phyloP scores from a whole-genome alignment of 2,329 filamentous ascomycete species.

The Penicillium frequentans region DNA sequence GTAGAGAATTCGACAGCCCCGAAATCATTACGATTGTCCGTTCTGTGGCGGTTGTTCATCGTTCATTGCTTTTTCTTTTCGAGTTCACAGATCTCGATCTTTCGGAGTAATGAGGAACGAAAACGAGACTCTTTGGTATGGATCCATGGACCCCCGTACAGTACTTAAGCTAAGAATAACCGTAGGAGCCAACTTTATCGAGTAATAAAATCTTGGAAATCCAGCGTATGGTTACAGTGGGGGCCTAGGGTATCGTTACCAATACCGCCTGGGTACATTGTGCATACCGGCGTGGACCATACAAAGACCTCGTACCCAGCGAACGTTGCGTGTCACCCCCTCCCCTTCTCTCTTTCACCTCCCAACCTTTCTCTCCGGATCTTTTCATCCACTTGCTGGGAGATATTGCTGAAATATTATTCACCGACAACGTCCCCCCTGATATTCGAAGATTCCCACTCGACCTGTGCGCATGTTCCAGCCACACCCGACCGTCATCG shows the following conservation, averaged over 20 bases:
- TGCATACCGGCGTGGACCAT: conserved; percentile 5
- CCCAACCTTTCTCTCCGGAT: neutral
- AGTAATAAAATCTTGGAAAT: neutral
- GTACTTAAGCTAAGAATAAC: neutral
- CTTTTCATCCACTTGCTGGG: neutral
- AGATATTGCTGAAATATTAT: neutral
- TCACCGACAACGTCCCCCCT: neutral
- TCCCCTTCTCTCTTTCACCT: conserved; percentile 7
- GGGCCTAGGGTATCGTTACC: neutral
- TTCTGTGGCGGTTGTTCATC: neutral
- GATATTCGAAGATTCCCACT: neutral
- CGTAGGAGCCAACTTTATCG: neutral
- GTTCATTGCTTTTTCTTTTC: neutral
- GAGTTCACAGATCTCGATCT: neutral
- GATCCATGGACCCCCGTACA: neutral
- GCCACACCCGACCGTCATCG: neutral
- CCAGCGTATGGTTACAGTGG: neutral
- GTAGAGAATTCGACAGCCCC: conserved; percentile 6
- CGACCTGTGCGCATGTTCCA: neutral
- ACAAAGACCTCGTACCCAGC: conserved; percentile 10
- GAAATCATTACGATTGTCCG: neutral
- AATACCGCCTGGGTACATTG: conserved; percentile 2
- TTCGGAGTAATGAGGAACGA: neutral
- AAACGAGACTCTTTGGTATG: neutral
- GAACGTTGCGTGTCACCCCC: conserved; percentile 10